These are phyloP conservation scores for Mortierella sp. DNA, from an alignment of 371 early-diverging fungal genomes.

Conservation along the genomic window DNA sequence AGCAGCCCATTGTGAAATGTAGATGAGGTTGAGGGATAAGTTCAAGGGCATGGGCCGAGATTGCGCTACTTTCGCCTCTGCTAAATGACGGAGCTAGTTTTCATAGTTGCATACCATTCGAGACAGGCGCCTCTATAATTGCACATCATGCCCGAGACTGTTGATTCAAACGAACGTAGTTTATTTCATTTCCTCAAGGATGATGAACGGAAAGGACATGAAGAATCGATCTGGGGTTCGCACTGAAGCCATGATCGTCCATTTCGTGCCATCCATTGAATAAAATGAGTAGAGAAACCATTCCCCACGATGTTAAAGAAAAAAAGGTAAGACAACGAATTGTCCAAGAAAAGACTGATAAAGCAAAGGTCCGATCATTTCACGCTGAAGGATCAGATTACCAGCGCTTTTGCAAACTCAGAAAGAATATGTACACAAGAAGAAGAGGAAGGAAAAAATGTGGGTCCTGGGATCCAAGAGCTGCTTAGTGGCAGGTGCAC, in stretches of 20 bases:
- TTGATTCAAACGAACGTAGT: not conserved
- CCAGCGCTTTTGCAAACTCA: too few relatives aligned
- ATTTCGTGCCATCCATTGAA: too few relatives aligned
- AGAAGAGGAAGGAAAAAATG: not conserved
- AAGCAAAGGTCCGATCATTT: slow-evolving; percentile 2
- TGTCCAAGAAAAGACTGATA: not conserved
- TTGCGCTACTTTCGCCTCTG: too few relatives aligned
- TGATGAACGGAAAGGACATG: not conserved
- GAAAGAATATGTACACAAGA: not conserved
- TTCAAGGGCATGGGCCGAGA: too few relatives aligned
- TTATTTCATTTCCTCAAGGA: not conserved
- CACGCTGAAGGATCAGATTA: slow-evolving; percentile 2
- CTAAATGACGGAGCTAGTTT: too few relatives aligned
- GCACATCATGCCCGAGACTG: too few relatives aligned
- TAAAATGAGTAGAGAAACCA: too few relatives aligned
- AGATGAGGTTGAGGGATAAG: too few relatives aligned
- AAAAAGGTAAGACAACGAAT: not conserved
- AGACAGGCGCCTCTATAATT: too few relatives aligned
- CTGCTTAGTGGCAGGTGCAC: slow-evolving; percentile 9
- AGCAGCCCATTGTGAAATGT: too few relatives aligned
- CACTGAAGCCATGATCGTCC: slow-evolving; percentile 27
- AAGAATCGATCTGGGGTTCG: slow-evolving; percentile 11
- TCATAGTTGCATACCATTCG: too few relatives aligned
- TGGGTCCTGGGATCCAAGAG: not conserved
- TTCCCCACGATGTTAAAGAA: not conserved